Percentiles rank a stretch among this genome's conserved stretches.
Evolutionary conservation across 2,329 filamentous ascomycete species (phyloP).

Genomic region (Stachybotrys elegans): DNA sequence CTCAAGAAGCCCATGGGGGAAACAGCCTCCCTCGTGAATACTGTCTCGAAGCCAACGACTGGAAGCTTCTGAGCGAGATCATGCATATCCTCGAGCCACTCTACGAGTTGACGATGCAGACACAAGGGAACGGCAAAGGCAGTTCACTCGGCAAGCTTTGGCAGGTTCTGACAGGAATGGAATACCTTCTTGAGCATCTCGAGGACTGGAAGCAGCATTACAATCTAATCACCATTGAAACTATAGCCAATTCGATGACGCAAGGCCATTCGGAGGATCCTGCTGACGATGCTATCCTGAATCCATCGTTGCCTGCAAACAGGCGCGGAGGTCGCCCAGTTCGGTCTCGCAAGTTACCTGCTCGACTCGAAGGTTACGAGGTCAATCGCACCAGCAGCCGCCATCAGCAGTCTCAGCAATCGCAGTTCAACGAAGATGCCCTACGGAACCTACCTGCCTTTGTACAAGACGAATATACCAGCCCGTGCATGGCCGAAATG

Average conservation of each 20-base stretch:
- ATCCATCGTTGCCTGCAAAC: neutral
- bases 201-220: no score
- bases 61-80: no score
- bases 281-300: neutral
- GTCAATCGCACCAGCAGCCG: neutral
- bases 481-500: neutral
- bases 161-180: no score
- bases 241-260: neutral
- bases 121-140: no score
- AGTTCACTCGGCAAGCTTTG: no score
- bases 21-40: neutral
- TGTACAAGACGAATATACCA: constrained; percentile 1
- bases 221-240: neutral
- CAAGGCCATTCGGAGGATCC: neutral
- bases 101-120: no score
- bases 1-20: neutral
- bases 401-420: neutral
- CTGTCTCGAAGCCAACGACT: no score
- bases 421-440: neutral
- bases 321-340: neutral
- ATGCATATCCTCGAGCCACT: no score
- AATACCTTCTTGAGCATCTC: no score
- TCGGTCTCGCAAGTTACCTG: neutral
- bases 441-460: neutral
- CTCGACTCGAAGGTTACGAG: neutral